Base-by-base conservation (phyloP, 2,329 filamentous ascomycete genomes). In the Nigrograna mackinnonii region DNA sequence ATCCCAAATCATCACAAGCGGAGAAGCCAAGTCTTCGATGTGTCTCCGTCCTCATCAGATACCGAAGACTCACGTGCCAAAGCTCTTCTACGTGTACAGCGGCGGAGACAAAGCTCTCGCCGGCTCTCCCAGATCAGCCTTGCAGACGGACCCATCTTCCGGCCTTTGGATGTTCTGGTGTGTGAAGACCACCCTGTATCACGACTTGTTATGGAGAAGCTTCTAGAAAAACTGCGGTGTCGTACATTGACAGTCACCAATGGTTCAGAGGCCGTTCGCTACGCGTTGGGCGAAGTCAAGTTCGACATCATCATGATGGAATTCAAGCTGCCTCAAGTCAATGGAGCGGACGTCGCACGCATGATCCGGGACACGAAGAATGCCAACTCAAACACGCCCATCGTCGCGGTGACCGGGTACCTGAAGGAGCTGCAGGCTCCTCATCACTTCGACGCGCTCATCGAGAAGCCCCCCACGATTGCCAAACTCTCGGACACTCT, bases 271-370 rank as follows among this genome's bases (percentile, higher is more conserved):
- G 94, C 92, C 9, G 86, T 96, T 58, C 84, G 92, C 17, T 96
- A 94, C 69, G 91, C 94, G 20, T 89, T 95, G 78, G 92, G 92
- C 61, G 92, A 97, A 64, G 92, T 99, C 64, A 95, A 97, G 62
- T 99, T 97, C 62, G 94, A 99, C 69, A 90, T 96, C 57, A 96
- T 99, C 65, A 94, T 99, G 77, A 92, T 96, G 69, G 94, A 99
- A 70, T 96, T 91, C 73, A 95, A 92, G 66, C 76, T 99, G 34
- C 92, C 94, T 7, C 90, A 95, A 62, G 91, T 97, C 61, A 97
- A 91, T 57, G 94, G 94, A 18, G 88, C 90, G 11, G 94, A 99
- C 64, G 89, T 99, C 43, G 92, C 94, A 37, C 87, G 94, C 22
- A 99, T 99, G 94, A 91, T 99, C 54, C 85, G 94, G 35, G 92